These are phyloP conservation scores for Populus hybrid DNA, from an alignment of 441 rosid genomes.

Conservation along the genomic window DNA sequence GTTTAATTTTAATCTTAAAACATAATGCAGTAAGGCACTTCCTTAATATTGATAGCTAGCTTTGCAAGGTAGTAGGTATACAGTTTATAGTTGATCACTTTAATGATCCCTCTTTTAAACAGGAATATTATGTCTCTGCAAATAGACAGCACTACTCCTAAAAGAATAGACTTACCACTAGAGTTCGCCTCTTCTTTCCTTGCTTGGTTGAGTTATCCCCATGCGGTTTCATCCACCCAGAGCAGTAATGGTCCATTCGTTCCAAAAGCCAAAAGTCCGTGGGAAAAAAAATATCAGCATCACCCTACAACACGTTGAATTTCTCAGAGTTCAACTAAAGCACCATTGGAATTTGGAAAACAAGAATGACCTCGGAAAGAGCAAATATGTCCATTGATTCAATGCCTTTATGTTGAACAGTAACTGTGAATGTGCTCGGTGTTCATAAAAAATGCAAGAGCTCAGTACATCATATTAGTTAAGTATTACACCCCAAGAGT, in stretches of 20 bases:
- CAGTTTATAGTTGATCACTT: not conserved
- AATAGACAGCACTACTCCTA: constrained; percentile 11
- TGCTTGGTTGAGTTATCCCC: constrained; percentile 49
- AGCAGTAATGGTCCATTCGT: constrained; percentile 82
- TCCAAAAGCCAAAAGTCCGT: constrained; percentile 94
- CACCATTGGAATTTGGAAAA: not conserved
- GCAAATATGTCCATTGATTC: not conserved
- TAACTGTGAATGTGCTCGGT: not conserved
- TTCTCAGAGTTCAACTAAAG: not conserved
- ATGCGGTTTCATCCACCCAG: constrained; percentile 62
- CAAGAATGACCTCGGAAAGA: not conserved
- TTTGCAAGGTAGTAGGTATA: not conserved
- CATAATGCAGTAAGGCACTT: not conserved
- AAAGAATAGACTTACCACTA: constrained; percentile 54
- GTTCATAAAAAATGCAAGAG: not conserved
- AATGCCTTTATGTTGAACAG: not conserved
- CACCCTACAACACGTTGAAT: constrained; percentile 51
- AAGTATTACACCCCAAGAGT: no score
- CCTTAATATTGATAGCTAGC: not conserved
- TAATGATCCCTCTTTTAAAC: not conserved
- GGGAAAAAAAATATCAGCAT: constrained; percentile 95
- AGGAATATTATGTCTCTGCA: not conserved
- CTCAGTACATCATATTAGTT: no score
- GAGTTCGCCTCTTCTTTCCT: constrained; percentile 84
- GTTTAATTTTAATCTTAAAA: not conserved